These are phyloP conservation scores for Fusarium torreyae DNA, from an alignment of 2,329 filamentous ascomycete genomes.

Conservation along the genomic window DNA sequence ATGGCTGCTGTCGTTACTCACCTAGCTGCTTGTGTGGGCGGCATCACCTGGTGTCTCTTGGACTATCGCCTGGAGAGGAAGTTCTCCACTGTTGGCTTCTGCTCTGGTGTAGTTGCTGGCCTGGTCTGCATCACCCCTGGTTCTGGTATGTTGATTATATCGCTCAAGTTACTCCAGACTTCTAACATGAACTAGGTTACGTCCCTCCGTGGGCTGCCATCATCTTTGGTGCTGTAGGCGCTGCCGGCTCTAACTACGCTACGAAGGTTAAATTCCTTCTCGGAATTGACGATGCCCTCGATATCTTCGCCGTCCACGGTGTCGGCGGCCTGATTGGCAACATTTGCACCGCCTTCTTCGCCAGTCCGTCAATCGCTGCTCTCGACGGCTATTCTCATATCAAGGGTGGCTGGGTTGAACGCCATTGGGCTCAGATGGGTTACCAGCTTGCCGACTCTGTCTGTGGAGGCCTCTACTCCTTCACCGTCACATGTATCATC, in stretches of 20 bases:
- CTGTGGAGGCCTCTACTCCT: constrained; percentile 83
- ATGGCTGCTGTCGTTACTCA: constrained; percentile 92
- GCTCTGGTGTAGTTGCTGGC: constrained; percentile 89
- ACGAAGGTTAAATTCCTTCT: constrained; percentile 92
- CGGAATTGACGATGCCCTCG: constrained; percentile 85
- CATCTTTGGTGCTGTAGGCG: constrained; percentile 82
- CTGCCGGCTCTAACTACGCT: constrained; percentile 86
- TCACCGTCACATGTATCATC: constrained; percentile 82
- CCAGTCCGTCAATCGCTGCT: constrained; percentile 86
- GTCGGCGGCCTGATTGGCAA: constrained; percentile 86
- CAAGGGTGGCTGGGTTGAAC: constrained; percentile 85
- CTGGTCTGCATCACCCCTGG: constrained; percentile 91
- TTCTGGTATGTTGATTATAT: constrained; percentile 68
- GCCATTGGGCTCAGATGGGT: constrained; percentile 85
- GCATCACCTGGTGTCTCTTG: constrained; percentile 89
- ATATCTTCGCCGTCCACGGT: constrained; percentile 89
- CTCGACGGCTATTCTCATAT: constrained; percentile 80
- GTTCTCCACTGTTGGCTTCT: constrained; percentile 95
- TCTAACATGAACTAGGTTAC: constrained; percentile 64
- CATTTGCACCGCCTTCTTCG: constrained; percentile 85
- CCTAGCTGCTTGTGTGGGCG: constrained; percentile 85
- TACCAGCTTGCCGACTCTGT: constrained; percentile 89
- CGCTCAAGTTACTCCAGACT: neutral
- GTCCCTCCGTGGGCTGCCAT: constrained; percentile 89
- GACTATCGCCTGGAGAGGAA: constrained; percentile 92